Evolutionary conservation across 148 eudicot species (phyloP).

Genomic region (Heliamphora exappendiculata): DNA sequence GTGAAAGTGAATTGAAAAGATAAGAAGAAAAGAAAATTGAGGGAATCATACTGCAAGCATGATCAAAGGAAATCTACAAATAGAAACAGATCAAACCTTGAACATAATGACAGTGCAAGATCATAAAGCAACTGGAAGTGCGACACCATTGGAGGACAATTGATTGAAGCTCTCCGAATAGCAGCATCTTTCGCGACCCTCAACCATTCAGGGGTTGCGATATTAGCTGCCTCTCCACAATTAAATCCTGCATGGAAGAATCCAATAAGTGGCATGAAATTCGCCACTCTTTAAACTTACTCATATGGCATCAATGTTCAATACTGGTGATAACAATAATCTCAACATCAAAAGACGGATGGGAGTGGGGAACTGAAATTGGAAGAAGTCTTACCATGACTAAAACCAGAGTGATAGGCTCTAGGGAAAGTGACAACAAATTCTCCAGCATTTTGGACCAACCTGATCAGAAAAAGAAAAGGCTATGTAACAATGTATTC

Average conservation of each 20-base stretch:
- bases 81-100: conserved; percentile 50
- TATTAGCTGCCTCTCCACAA: conserved; percentile 91
- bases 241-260: conserved; percentile 57
- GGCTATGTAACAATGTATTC: conserved; percentile 9
- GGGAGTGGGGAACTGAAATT: background rate
- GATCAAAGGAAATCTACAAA: conserved; percentile 2
- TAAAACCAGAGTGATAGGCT: conserved; percentile 97
- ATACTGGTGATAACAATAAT: background rate
- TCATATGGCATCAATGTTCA: background rate
- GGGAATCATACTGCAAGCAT: background rate
- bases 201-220: conserved; percentile 98
- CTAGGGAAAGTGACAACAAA: conserved; percentile 97
- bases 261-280: background rate
- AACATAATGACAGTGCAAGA: conserved; percentile 69
- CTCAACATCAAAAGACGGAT: background rate
- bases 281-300: background rate
- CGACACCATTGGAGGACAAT: conserved; percentile 96
- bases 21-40: background rate
- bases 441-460: conserved; percentile 98
- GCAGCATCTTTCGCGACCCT: conserved; percentile 93
- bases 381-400: conserved; percentile 60
- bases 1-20: background rate
- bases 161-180: conserved; percentile 90
- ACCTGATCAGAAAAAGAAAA: conserved; percentile 50
- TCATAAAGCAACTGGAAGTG: conserved; percentile 94